A percentile compares a stretch with the other conserved stretches of the same genome.
These are phyloP conservation scores for Solanum lycopersicoides DNA, from an alignment of 257 asterid genomes.

Conservation along the genomic window DNA sequence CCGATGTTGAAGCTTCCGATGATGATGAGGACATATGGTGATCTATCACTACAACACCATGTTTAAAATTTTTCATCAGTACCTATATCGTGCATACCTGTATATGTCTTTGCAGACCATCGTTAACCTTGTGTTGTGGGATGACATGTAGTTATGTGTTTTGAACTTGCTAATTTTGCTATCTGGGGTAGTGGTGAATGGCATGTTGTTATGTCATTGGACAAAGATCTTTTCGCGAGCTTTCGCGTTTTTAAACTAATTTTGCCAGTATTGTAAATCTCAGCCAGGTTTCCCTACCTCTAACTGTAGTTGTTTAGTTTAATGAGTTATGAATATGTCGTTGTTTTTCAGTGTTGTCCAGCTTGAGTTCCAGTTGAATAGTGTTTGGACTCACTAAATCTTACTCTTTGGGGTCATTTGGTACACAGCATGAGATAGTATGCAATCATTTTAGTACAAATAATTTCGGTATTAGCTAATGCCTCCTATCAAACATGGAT, in stretches of 20 bases:
- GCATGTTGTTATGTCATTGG: background rate
- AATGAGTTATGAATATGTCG: background rate
- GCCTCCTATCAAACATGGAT: too few relatives aligned
- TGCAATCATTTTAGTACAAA: too few relatives aligned
- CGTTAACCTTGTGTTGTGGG: background rate
- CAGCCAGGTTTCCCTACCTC: background rate
- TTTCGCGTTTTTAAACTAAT: background rate
- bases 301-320: background rate
- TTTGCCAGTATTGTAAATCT: background rate
- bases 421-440: background rate
- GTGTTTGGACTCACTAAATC: background rate
- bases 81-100: background rate
- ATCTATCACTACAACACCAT: background rate
- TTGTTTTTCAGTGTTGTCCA: background rate
- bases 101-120: background rate
- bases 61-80: background rate
- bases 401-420: background rate
- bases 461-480: background rate
- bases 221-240: background rate
- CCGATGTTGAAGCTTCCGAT: background rate
- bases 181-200: background rate
- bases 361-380: background rate
- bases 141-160: background rate
- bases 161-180: background rate
- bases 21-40: conserved; percentile 12